These are phyloP conservation scores for Mycena belliarum DNA, from an alignment of 768 basidiomycete genomes.

Conservation along the genomic window DNA sequence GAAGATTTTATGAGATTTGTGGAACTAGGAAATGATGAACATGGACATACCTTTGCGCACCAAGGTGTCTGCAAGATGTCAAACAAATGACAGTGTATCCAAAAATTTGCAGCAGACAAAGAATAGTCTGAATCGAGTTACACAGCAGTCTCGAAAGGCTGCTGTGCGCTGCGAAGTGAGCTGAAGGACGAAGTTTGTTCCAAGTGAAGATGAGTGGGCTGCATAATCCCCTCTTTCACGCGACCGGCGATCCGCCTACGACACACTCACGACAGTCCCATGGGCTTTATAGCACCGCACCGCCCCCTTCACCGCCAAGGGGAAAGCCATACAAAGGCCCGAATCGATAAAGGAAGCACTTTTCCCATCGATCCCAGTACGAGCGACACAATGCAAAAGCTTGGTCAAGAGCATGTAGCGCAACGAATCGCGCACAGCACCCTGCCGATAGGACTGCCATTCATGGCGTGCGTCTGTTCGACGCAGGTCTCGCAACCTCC, in stretches of 20 bases:
- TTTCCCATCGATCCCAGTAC: neutral
- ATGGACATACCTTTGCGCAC: too few species aligned
- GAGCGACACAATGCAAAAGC: neutral
- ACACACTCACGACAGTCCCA: neutral
- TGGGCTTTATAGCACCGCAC: neutral
- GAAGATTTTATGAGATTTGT: too few species aligned
- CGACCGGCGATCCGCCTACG: neutral
- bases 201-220: too few species aligned
- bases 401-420: neutral
- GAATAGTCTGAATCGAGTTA: too few species aligned
- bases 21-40: too few species aligned
- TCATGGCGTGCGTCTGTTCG: neutral
- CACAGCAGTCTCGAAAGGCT: too few species aligned
- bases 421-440: neutral
- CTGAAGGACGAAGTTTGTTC: too few species aligned
- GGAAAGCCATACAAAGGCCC: neutral
- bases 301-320: neutral
- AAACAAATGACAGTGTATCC: too few species aligned
- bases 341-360: neutral
- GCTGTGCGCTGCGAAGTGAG: too few species aligned
- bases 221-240: neutral
- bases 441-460: neutral
- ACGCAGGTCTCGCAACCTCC: neutral
- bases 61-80: too few species aligned
- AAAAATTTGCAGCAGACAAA: too few species aligned